Percentiles rank a stretch among this genome's conserved stretches.
Evolutionary conservation across 495 filamentous ascomycete species (phyloP).

Genomic region (Astrothelium subdiscretum): DNA sequence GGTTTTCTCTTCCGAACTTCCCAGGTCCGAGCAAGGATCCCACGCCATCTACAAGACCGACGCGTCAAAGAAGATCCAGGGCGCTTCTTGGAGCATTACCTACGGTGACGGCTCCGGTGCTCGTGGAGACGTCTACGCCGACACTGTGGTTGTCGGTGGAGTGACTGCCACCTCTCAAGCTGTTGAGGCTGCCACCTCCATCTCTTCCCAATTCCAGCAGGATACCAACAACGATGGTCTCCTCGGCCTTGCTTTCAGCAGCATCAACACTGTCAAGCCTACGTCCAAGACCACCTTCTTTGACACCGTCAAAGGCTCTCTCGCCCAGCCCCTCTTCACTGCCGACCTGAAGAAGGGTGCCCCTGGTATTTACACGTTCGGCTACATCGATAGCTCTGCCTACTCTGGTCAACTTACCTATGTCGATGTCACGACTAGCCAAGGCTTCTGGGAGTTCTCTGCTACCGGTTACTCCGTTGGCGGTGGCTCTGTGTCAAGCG

Average conservation of each 20-base stretch:
- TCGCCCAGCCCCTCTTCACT: slow-evolving; percentile 56
- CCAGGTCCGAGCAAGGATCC: slow-evolving; percentile 21
- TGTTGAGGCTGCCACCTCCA: slow-evolving; percentile 52
- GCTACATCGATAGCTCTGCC: slow-evolving; percentile 52
- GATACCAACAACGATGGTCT: slow-evolving; percentile 57
- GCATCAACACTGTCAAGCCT: slow-evolving; percentile 60
- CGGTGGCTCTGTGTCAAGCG: slow-evolving; percentile 16
- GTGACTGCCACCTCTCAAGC: slow-evolving; percentile 53
- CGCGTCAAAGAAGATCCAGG: slow-evolving; percentile 39
- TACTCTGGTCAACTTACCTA: slow-evolving; percentile 56
- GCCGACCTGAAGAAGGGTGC: slow-evolving; percentile 51
- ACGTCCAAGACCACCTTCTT: slow-evolving; percentile 56
- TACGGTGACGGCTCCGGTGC: slow-evolving; percentile 65
- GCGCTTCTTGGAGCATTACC: slow-evolving; percentile 50
- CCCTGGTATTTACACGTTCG: slow-evolving; percentile 64
- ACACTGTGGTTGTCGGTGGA: slow-evolving; percentile 55
- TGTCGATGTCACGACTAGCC: slow-evolving; percentile 40
- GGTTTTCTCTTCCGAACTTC: slow-evolving; percentile 20
- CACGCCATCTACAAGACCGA: slow-evolving; percentile 19
- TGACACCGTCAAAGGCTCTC: slow-evolving; percentile 49
- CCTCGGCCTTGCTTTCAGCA: slow-evolving; percentile 59
- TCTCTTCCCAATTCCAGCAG: slow-evolving; percentile 48
- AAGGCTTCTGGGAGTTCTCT: slow-evolving; percentile 65
- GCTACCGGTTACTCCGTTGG: slow-evolving; percentile 52
- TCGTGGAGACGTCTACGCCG: slow-evolving; percentile 55